A percentile compares a stretch with the other conserved stretches of the same genome.
Evolutionary conservation across 2,329 filamentous ascomycete genomes (phyloP).

Genomic region (Paecilomyces formosus): DNA sequence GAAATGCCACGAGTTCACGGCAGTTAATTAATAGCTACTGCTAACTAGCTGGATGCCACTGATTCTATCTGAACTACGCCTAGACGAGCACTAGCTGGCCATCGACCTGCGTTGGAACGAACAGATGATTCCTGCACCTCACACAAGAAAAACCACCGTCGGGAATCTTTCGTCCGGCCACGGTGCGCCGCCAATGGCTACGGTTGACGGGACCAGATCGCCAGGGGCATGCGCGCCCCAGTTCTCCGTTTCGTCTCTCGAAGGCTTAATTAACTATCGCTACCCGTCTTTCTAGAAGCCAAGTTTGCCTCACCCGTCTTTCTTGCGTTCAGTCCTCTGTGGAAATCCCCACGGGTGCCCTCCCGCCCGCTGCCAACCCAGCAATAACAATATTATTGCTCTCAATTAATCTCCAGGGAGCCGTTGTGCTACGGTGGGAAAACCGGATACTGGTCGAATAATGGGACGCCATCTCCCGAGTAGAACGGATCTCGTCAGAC

Average conservation of each 20-base stretch:
- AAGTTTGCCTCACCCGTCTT: not conserved
- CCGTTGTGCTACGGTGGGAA: not conserved
- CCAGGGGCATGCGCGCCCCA: not conserved
- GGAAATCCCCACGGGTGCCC: not conserved
- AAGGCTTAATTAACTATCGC: not conserved
- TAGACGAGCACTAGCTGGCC: not conserved
- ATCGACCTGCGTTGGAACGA: not conserved
- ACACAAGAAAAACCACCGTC: not conserved
- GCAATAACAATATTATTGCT: not conserved
- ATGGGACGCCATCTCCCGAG: not conserved
- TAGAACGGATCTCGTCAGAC: not conserved
- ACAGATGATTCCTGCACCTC: not conserved
- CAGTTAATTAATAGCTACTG: not conserved
- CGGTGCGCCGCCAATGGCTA: not conserved
- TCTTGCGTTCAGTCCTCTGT: not conserved
- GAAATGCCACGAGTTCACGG: not conserved
- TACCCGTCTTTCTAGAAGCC: not conserved
- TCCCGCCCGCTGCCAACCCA: not conserved
- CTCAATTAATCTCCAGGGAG: not conserved
- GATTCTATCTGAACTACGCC: not conserved
- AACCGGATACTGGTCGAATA: not conserved
- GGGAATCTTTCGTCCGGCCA: not conserved
- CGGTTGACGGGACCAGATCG: not conserved
- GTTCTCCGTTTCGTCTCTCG: not conserved
- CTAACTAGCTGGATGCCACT: not conserved